These are phyloP conservation scores for Pseudocercospora cruenta DNA, from an alignment of 2,329 filamentous ascomycete species.

Conservation along the genomic window DNA sequence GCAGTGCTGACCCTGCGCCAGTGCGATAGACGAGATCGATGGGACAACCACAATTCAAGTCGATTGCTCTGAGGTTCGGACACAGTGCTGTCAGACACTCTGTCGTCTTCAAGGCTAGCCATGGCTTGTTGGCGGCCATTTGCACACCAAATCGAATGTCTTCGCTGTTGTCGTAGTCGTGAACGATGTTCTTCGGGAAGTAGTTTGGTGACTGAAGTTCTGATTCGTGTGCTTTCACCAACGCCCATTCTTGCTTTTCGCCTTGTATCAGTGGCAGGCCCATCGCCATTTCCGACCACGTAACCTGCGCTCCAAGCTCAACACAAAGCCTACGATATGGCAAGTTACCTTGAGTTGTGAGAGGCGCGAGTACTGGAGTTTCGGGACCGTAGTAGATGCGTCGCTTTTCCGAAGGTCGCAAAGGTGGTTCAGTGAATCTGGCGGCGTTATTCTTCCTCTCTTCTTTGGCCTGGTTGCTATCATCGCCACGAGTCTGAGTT, in stretches of 20 bases:
- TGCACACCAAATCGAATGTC: slow-evolving; percentile 91
- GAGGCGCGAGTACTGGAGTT: slow-evolving; percentile 88
- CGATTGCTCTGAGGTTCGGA: slow-evolving; percentile 84
- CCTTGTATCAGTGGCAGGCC: slow-evolving; percentile 87
- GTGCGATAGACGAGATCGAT: slow-evolving; percentile 91
- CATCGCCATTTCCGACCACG: slow-evolving; percentile 99
- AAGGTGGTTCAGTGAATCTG: slow-evolving; percentile 79
- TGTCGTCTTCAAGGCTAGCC: slow-evolving; percentile 85
- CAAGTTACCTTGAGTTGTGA: slow-evolving; percentile 95
- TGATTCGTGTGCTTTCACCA: slow-evolving; percentile 88
- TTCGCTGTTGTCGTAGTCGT: slow-evolving; percentile 77
- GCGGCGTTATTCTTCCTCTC: slow-evolving; percentile 74
- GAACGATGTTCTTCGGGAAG: slow-evolving; percentile 62
- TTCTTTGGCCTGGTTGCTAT: slow-evolving; percentile 25
- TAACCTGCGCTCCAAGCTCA: slow-evolving; percentile 85
- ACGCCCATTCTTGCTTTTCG: slow-evolving; percentile 87
- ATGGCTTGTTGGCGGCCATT: slow-evolving; percentile 89
- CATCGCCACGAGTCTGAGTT: slow-evolving; percentile 48
- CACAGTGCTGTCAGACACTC: slow-evolving; percentile 77
- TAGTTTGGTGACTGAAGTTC: slow-evolving; percentile 76
- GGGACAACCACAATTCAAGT: slow-evolving; percentile 95
- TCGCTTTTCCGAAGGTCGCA: slow-evolving; percentile 90
- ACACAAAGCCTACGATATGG: slow-evolving; percentile 91
- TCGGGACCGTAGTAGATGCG: slow-evolving; percentile 91
- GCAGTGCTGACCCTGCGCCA: slow-evolving; percentile 85